These are phyloP conservation scores for Exophiala sp. DNA, from an alignment of 2,329 filamentous ascomycete species.

Conservation along the genomic window DNA sequence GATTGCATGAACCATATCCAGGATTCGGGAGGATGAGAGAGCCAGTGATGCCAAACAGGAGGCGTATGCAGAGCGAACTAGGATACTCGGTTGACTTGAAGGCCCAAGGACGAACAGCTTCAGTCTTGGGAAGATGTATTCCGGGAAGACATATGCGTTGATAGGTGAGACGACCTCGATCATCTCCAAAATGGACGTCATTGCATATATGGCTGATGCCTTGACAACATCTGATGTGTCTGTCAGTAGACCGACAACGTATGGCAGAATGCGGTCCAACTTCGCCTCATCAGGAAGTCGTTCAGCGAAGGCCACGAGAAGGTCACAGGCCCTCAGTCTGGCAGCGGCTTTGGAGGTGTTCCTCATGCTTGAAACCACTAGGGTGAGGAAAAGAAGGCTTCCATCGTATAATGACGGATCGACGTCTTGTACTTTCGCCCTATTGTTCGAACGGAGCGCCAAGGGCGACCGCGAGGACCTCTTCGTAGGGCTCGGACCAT, in stretches of 20 bases:
- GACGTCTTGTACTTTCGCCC: conserved; percentile 43
- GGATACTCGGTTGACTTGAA: conserved; percentile 53
- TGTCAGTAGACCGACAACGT: conserved; percentile 73
- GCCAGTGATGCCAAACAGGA: conserved; percentile 86
- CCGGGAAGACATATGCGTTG: conserved; percentile 62
- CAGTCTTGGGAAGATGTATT: conserved; percentile 58
- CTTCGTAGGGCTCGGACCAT: conserved; percentile 25
- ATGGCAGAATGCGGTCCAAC: conserved; percentile 84
- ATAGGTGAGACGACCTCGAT: conserved; percentile 79
- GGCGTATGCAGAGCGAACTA: conserved; percentile 86
- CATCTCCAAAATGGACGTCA: conserved; percentile 81
- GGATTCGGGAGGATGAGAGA: conserved; percentile 72
- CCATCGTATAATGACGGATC: conserved; percentile 72
- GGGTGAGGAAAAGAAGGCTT: conserved; percentile 81
- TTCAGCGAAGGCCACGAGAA: conserved; percentile 86
- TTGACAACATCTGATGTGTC: conserved; percentile 81
- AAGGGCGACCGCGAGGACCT: conserved; percentile 30
- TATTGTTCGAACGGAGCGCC: conserved; percentile 58
- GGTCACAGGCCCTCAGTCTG: conserved; percentile 79
- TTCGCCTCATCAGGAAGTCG: conserved; percentile 91
- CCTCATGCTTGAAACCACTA: conserved; percentile 80
- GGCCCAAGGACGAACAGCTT: conserved; percentile 52
- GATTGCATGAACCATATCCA: conserved; percentile 86
- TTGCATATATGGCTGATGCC: conserved; percentile 73
- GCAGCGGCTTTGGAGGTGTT: conserved; percentile 87